Conservation (phyloP, 768 basidiomycete genomes). For the Tephrocybe sp. region DNA sequence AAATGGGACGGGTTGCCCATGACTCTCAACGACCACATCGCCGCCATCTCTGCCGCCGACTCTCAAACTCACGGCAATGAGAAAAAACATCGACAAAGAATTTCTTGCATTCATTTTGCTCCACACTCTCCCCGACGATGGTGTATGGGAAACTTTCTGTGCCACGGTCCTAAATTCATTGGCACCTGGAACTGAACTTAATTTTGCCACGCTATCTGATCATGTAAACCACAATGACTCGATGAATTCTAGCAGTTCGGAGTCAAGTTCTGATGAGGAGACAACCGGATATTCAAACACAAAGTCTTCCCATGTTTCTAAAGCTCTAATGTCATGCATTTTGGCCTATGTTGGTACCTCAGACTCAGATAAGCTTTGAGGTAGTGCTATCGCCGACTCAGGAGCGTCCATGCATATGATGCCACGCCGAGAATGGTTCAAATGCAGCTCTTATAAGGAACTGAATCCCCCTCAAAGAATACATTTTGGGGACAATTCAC, state of each 20-base stretch:
- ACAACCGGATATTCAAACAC: not conserved
- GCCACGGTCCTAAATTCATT: not conserved
- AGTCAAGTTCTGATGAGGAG: not conserved
- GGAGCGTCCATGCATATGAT: not conserved
- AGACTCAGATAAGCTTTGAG: no score
- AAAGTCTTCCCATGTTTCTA: not conserved
- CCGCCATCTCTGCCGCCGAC: not conserved
- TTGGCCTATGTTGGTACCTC: not conserved
- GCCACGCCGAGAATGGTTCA: not conserved
- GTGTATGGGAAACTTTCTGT: not conserved
- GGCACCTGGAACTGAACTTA: not conserved
- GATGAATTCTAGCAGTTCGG: not conserved
- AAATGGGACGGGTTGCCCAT: not conserved
- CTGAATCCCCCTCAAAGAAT: no score
- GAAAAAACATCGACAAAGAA: not conserved
- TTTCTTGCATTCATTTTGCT: not conserved
- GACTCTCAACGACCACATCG: not conserved
- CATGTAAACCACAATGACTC: not conserved
- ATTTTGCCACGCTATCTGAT: not conserved
- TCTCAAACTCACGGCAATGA: conserved; percentile 1
- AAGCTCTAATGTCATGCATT: not conserved
- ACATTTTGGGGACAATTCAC: no score
- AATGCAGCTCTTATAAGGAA: not conserved
- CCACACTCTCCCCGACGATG: not conserved
- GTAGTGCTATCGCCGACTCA: not conserved